These are phyloP conservation scores for Cenchrus fungigraminus DNA, from an alignment of 176 grass and related monocot genomes.

Conservation along the genomic window DNA sequence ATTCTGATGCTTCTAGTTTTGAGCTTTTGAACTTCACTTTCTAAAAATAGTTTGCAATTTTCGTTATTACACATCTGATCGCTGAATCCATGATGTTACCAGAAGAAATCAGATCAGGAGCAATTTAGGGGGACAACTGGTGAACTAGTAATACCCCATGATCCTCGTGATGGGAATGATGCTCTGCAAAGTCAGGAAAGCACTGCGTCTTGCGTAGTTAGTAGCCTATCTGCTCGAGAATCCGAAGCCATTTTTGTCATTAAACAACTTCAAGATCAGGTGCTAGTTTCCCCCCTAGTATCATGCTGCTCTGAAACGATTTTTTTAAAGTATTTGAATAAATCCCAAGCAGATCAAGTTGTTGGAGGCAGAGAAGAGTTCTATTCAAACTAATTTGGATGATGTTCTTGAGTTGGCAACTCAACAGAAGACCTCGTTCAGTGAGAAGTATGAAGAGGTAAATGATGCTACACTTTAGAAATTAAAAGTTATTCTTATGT, in stretches of 20 bases:
- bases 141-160: constrained; percentile 35
- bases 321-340: constrained; percentile 24
- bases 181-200: constrained; percentile 34
- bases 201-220: constrained; percentile 17
- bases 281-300: constrained; percentile 36
- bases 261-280: constrained; percentile 94
- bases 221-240: constrained; percentile 73
- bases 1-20: constrained; percentile 32
- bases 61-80: constrained; percentile 10
- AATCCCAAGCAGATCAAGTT: constrained; percentile 70
- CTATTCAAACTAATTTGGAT: constrained; percentile 82
- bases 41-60: background rate
- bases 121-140: constrained; percentile 34
- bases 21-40: background rate
- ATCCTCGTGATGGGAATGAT: constrained; percentile 34
- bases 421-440: constrained; percentile 73
- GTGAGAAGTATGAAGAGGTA: constrained; percentile 79
- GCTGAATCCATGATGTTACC: constrained; percentile 23
- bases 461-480: constrained; percentile 26
- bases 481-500: constrained; percentile 2
- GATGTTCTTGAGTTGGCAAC: constrained; percentile 74
- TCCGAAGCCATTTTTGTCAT: constrained; percentile 91
- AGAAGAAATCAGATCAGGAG: constrained; percentile 49
- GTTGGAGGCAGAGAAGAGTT: constrained; percentile 81
- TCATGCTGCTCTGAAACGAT: constrained; percentile 24